Evolutionary conservation across 331 rosid genomes (phyloP).

Genomic region (Rhamnella rubrinervis): DNA sequence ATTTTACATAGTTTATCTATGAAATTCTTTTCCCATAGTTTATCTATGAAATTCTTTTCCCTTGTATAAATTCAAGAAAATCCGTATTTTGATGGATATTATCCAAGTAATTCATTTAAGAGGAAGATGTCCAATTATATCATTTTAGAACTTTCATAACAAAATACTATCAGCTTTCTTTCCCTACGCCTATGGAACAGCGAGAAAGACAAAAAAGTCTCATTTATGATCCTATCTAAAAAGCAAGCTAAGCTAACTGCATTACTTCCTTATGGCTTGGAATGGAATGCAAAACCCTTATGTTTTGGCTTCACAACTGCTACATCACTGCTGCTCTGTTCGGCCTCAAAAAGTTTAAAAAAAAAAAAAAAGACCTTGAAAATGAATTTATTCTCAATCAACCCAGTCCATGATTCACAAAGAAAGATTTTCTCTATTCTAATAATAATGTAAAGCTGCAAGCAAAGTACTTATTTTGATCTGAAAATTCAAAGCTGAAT

Average conservation of each 20-base stretch:
- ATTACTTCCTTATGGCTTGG: neutral
- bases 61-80: neutral
- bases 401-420: too few relatives aligned
- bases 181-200: too few relatives aligned
- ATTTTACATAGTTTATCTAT: neutral
- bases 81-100: neutral
- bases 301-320: neutral
- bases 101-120: neutral
- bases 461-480: slow-evolving; percentile 4
- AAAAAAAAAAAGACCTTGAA: too few relatives aligned
- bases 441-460: slow-evolving; percentile 1
- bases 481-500: neutral
- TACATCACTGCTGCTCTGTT: neutral
- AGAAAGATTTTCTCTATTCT: neutral
- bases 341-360: too few relatives aligned
- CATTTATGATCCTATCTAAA: neutral
- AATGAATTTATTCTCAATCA: too few relatives aligned
- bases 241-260: neutral
- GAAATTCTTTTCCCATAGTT: too few relatives aligned
- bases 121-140: neutral
- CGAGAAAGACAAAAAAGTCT: neutral
- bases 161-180: too few relatives aligned
- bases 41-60: neutral
- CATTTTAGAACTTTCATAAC: too few relatives aligned
- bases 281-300: neutral